Conservation (phyloP, 768 basidiomycete species). For the Dictyophora rubrovolvata region DNA sequence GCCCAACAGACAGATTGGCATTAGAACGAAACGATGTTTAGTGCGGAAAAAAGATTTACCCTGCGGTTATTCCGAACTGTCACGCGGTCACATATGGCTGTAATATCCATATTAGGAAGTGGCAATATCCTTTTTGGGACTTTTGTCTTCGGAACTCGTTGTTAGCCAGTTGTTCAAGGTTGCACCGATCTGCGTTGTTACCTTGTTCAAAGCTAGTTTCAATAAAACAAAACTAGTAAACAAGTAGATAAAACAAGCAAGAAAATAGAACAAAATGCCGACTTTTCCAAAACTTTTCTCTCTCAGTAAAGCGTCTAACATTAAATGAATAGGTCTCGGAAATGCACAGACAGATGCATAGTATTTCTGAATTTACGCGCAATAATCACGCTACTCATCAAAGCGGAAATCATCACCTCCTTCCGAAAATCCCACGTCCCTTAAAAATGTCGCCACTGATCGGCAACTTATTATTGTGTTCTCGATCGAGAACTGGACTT, state of each 20-base stretch:
- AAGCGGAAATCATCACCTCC: background rate
- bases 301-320: too few species aligned
- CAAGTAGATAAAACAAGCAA: too few species aligned
- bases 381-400: background rate
- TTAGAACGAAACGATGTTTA: too few species aligned
- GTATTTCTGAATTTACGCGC: background rate
- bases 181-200: background rate
- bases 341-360: background rate
- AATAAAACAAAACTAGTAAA: too few species aligned
- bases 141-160: background rate
- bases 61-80: background rate
- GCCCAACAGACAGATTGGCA: too few species aligned
- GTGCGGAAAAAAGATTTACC: background rate
- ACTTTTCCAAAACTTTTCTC: too few species aligned
- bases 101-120: background rate
- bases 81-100: background rate
- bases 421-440: background rate
- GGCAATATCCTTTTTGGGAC: background rate
- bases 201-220: background rate
- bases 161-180: background rate
- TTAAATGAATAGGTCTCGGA: too few species aligned
- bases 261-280: too few species aligned
- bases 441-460: background rate
- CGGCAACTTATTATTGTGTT: background rate
- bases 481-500: background rate